A percentile compares a stretch with the other conserved stretches of the same genome.
These are phyloP conservation scores for Rubroshorea leprosula DNA, from an alignment of 345 rosid genomes.

Conservation along the genomic window DNA sequence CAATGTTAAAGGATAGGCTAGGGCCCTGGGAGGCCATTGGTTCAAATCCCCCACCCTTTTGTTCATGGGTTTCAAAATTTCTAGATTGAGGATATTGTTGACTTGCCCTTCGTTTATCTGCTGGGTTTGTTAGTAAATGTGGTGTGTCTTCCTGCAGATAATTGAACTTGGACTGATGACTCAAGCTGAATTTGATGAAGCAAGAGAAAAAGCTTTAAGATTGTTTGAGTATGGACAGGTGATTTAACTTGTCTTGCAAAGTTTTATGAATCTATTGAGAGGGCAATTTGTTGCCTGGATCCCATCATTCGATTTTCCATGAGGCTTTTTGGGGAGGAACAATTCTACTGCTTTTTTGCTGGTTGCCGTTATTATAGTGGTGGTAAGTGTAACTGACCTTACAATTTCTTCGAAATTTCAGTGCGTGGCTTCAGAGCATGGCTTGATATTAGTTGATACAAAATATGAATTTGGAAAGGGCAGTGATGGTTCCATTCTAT, in stretches of 20 bases:
- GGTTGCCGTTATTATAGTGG: background rate
- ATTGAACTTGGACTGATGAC: conserved; percentile 73
- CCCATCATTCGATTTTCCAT: too few relatives aligned
- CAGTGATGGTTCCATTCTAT: conserved; percentile 67
- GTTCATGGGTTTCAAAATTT: too few relatives aligned
- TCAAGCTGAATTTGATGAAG: conserved; percentile 79
- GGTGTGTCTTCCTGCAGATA: conserved; percentile 48
- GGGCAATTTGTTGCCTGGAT: too few relatives aligned
- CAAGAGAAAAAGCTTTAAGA: conserved; percentile 70
- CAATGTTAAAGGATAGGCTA: too few relatives aligned
- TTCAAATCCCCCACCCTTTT: too few relatives aligned
- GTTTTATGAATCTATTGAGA: too few relatives aligned
- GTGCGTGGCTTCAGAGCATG: conserved; percentile 79
- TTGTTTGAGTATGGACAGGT: conserved; percentile 95
- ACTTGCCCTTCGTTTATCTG: too few relatives aligned
- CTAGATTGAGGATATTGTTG: too few relatives aligned
- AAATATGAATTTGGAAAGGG: conserved; percentile 92
- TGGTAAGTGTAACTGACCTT: conserved; percentile 4
- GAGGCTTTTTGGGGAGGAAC: too few relatives aligned
- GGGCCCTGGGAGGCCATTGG: too few relatives aligned
- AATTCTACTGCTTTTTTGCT: background rate
- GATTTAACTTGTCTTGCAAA: conserved; percentile 9
- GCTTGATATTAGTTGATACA: conserved; percentile 88
- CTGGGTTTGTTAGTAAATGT: conserved; percentile 9
- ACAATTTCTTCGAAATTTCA: conserved; percentile 28